phyloP scores from a whole-genome alignment of 305 asterid species.

The Nicotiana rustica region DNA sequence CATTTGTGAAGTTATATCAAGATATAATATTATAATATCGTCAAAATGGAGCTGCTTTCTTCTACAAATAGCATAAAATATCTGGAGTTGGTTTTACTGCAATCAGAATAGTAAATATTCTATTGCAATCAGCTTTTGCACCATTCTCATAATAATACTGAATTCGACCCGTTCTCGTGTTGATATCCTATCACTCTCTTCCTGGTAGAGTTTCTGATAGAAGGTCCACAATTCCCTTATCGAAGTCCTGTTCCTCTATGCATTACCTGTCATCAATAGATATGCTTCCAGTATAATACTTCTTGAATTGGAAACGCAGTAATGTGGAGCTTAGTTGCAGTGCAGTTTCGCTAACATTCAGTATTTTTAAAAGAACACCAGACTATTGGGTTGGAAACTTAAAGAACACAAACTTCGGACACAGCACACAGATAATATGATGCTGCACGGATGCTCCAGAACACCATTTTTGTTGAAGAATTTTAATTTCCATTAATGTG shows the following conservation, averaged over 20 bases:
- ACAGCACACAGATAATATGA: neutral
- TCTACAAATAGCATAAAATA: neutral
- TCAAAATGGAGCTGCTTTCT: neutral
- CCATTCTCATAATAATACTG: neutral
- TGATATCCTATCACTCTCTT: neutral
- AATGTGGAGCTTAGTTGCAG: slow-evolving; percentile 7
- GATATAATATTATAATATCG: neutral
- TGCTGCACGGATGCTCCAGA: neutral
- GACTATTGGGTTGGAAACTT: neutral
- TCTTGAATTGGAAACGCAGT: slow-evolving; percentile 3
- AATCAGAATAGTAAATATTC: neutral
- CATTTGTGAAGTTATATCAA: neutral
- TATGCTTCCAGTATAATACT: neutral
- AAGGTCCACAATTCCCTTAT: neutral
- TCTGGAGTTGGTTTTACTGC: neutral
- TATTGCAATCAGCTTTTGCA: neutral
- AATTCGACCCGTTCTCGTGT: neutral
- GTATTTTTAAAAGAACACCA: neutral
- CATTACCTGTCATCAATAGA: neutral
- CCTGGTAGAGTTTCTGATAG: neutral
- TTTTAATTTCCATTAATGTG: neutral
- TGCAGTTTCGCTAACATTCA: neutral
- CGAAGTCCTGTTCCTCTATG: neutral
- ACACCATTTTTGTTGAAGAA: neutral
- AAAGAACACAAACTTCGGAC: neutral